Base-by-base conservation (phyloP, 768 basidiomycete species). In the Dioszegia aurantiaca region DNA sequence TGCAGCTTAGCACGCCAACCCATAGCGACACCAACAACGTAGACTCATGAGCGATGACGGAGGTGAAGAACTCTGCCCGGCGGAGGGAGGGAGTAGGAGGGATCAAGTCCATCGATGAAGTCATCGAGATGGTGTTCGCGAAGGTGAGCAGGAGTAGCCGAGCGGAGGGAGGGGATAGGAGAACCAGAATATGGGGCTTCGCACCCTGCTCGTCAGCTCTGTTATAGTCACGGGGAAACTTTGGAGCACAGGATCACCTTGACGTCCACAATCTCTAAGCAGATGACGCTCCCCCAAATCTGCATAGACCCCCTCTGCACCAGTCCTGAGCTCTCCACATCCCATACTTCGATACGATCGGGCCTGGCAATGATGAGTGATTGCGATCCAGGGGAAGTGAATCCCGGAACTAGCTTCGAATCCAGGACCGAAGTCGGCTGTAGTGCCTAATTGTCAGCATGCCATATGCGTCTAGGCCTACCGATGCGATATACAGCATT, bases 401-500 rank as follows among this genome's bases (percentile, higher is more conserved):
- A 62, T 4, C 36, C 36, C 2, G 58, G 47, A 14, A 73, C 43
- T 24, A 57, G 47, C 21, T 67, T 45, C 0, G 71, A 62, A 31
- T 67, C 60, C 12, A 74, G 54, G 59, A 72, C 64, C 19, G 75
- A 68, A 1, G 75, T 74, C 26, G 75, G 73, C 36, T 66, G 59
- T 14, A 74, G 64, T 10, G 75, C 73, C 75, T 76, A 44, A 16
- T 21, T 17, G 40, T 42, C 17, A 42, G 40, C 21, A 37, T 37
- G 40, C 24, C 44, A 19, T 31, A 14, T 9, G 44, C 39, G 24
- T 30, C 31, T 17, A 56, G 31, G 27, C 71, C 56, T 37, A 73
- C 71, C 53, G 71, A 73, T 3, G 66, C 71, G 46, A 70, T 70
- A 46, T 73, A 73, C 37, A 73, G 61, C 71, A 73, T 72, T 5